Evolutionary conservation across 768 basidiomycete genomes (phyloP).

Genomic region (Mycena haematopus): DNA sequence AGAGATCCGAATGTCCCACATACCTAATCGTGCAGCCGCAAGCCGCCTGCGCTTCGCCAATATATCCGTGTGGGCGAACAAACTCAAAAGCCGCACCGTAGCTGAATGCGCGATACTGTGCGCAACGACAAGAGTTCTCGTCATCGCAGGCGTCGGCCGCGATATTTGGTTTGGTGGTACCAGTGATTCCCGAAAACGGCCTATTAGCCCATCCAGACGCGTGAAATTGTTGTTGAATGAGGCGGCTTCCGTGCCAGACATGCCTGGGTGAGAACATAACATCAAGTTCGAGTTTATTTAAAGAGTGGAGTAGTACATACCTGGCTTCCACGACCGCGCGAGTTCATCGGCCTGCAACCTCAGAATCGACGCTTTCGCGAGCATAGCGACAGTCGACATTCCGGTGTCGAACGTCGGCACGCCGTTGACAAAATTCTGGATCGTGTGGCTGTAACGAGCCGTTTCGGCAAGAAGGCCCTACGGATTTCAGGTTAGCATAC

Average conservation of each 20-base stretch:
- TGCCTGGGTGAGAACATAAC: neutral
- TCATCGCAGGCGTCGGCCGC: conserved; percentile 8
- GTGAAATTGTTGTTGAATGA: conserved; percentile 28
- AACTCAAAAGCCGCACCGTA: conserved; percentile 42
- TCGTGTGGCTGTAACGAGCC: conserved; percentile 34
- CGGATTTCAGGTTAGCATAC: conserved; percentile 28
- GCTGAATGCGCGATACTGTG: conserved; percentile 45
- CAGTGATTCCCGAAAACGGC: conserved; percentile 30
- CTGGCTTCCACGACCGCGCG: conserved; percentile 8
- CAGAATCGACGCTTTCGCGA: conserved; percentile 19
- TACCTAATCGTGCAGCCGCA: conserved; percentile 27
- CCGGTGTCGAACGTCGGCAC: neutral
- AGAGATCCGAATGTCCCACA: neutral
- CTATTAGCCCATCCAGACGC: conserved; percentile 33
- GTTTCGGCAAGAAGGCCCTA: conserved; percentile 34
- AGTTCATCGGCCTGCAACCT: conserved; percentile 20
- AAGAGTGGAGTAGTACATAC: neutral
- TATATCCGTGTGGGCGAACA: conserved; percentile 35
- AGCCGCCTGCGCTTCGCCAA: conserved; percentile 33
- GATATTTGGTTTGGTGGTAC: conserved; percentile 21
- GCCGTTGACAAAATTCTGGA: conserved; percentile 9
- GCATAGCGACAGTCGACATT: conserved; percentile 18
- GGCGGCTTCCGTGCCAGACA: neutral
- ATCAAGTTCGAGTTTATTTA: neutral
- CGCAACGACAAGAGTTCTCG: conserved; percentile 35